phyloP scores from a whole-genome alignment of 1,284 basidiomycete species.

The Coniferiporia weirii region DNA sequence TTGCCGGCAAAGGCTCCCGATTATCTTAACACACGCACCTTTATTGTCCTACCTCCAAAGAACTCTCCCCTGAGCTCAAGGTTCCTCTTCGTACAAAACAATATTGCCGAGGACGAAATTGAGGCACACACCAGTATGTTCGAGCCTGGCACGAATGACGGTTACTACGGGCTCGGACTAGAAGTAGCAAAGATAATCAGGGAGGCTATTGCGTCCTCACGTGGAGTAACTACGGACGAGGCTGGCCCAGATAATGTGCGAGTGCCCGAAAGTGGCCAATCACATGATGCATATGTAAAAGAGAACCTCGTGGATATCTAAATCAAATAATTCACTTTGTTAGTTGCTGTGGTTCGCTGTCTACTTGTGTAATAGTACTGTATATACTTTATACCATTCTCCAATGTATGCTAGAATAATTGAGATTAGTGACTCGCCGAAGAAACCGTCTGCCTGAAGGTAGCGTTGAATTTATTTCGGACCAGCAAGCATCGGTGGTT shows the following conservation, averaged over 20 bases:
- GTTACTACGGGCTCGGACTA: constrained; percentile 84
- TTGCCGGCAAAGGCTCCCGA: constrained; percentile 58
- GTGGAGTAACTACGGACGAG: constrained; percentile 21
- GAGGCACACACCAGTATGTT: constrained; percentile 92
- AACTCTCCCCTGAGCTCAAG: constrained; percentile 45
- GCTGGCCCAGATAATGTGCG: constrained; percentile 8
- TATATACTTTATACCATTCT: too few relatives aligned
- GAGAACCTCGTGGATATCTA: constrained; percentile 10
- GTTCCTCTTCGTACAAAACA: constrained; percentile 64
- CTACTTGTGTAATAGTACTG: too few relatives aligned
- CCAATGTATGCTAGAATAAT: too few relatives aligned
- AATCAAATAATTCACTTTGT: neutral
- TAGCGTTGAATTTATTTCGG: too few relatives aligned
- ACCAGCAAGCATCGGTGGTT: too few relatives aligned
- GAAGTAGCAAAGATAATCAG: constrained; percentile 55
- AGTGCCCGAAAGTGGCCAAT: neutral
- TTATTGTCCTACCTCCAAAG: constrained; percentile 66
- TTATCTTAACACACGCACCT: constrained; percentile 57
- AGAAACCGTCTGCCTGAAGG: too few relatives aligned
- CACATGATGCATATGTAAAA: neutral
- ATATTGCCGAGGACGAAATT: constrained; percentile 71
- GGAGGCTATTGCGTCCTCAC: constrained; percentile 40
- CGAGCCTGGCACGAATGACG: constrained; percentile 75
- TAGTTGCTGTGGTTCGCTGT: too few relatives aligned
- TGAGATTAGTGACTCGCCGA: too few relatives aligned